Percentiles rank a stretch among this genome's conserved stretches.
These are phyloP conservation scores for Lyophyllum shimeji DNA, from an alignment of 768 basidiomycete species.

Conservation along the genomic window DNA sequence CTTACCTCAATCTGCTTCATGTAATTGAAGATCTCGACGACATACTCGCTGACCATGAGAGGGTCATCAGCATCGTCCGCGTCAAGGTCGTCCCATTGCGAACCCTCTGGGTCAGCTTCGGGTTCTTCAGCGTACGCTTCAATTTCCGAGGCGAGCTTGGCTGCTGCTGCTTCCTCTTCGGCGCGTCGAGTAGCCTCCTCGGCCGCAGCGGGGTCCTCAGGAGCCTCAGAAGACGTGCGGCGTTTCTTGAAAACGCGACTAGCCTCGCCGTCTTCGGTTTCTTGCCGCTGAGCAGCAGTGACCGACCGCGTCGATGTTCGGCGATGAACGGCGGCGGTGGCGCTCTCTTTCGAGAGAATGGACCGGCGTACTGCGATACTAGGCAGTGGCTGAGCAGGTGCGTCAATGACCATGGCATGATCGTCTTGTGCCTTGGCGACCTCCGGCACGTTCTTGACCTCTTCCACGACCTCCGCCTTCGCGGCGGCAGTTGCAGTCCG, in stretches of 20 bases:
- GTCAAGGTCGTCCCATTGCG: constrained; percentile 88
- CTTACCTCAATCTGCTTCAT: constrained; percentile 85
- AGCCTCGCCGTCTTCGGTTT: constrained; percentile 57
- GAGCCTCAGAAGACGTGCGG: constrained; percentile 66
- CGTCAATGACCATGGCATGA: constrained; percentile 56
- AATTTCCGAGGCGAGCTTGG: constrained; percentile 46
- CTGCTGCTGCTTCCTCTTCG: constrained; percentile 45
- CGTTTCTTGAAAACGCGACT: constrained; percentile 71
- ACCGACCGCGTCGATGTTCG: constrained; percentile 24
- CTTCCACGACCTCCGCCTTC: constrained; percentile 16
- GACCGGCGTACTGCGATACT: constrained; percentile 40
- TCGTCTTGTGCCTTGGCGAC: constrained; percentile 36
- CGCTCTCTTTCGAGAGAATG: constrained; percentile 31
- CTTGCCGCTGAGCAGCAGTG: constrained; percentile 22
- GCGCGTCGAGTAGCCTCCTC: constrained; percentile 38
- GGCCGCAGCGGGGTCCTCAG: constrained; percentile 33
- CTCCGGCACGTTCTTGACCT: constrained; percentile 30
- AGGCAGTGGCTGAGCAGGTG: constrained; percentile 37
- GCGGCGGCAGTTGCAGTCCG: constrained; percentile 24
- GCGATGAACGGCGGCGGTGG: constrained; percentile 19
- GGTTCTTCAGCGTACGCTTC: constrained; percentile 52
- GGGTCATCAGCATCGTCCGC: constrained; percentile 92
- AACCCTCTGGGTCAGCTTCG: constrained; percentile 67
- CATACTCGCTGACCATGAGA: constrained; percentile 96
- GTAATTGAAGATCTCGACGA: constrained; percentile 90